Conservation (phyloP, 139 green algal species). For the Picochlorum sp. region DNA sequence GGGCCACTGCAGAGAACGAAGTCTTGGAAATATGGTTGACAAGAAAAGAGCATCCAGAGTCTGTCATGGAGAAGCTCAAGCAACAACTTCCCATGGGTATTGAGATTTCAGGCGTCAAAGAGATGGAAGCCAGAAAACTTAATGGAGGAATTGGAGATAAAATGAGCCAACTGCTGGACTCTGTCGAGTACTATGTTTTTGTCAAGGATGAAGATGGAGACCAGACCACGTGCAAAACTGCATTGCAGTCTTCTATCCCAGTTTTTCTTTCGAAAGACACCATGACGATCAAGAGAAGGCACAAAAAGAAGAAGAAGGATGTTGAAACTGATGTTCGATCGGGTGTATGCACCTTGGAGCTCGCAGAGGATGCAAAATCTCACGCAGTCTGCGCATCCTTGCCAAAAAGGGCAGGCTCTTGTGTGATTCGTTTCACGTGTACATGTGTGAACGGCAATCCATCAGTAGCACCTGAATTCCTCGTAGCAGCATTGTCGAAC, state of each 20-base stretch:
- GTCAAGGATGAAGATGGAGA: constrained; percentile 15
- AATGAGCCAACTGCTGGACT: constrained; percentile 24
- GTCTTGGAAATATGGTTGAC: constrained; percentile 43
- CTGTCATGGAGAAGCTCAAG: constrained; percentile 19
- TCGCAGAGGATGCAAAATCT: not conserved
- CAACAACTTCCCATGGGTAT: constrained; percentile 33
- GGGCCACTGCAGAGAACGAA: constrained; percentile 42
- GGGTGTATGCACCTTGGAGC: constrained; percentile 27
- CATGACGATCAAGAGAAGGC: constrained; percentile 11
- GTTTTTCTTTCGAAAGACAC: not conserved
- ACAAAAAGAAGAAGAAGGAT: constrained; percentile 26
- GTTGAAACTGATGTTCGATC: constrained; percentile 21
- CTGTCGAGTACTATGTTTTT: constrained; percentile 33
- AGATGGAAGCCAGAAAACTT: constrained; percentile 29
- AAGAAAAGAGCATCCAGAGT: constrained; percentile 5
- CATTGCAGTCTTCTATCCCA: not conserved
- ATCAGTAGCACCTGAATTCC: constrained; percentile 10
- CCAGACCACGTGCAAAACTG: not conserved
- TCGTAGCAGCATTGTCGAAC: constrained; percentile 7
- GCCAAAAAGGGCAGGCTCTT: not conserved
- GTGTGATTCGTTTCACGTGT: constrained; percentile 15
- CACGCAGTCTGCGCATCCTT: not conserved
- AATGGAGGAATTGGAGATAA: constrained; percentile 39
- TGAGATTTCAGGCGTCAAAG: constrained; percentile 26
- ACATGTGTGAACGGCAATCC: constrained; percentile 22